Conservation (phyloP, 1,284 basidiomycete genomes). For the Thecaphora frezii region DNA sequence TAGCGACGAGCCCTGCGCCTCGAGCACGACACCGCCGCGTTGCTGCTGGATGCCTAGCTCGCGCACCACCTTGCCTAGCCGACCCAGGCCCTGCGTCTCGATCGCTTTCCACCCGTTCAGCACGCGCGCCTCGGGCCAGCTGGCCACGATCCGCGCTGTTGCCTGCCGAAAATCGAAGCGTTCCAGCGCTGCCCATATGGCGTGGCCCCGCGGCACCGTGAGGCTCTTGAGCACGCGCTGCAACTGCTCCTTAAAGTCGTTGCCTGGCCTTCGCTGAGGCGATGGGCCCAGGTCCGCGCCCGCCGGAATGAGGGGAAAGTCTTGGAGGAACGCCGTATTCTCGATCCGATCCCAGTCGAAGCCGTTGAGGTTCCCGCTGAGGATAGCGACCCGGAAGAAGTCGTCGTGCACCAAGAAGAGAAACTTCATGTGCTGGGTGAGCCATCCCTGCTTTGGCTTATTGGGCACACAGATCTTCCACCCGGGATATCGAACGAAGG, state of each 20-base stretch:
- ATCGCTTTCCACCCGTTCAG: constrained; percentile 44
- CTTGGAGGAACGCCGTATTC: constrained; percentile 51
- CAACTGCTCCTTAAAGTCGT: constrained; percentile 34
- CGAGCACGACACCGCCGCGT: constrained; percentile 11
- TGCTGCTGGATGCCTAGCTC: constrained; percentile 13
- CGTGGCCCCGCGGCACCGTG: constrained; percentile 35
- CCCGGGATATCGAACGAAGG: constrained; percentile 14
- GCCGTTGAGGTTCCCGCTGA: constrained; percentile 48
- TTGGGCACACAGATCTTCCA: constrained; percentile 41
- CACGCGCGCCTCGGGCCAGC: constrained; percentile 30
- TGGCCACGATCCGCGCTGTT: constrained; percentile 40
- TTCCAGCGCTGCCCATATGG: constrained; percentile 13
- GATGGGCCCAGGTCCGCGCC: neutral
- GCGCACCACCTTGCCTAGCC: constrained; percentile 39
- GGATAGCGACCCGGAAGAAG: constrained; percentile 40
- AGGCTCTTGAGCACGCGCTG: constrained; percentile 33
- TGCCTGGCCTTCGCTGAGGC: neutral
- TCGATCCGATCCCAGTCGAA: constrained; percentile 55
- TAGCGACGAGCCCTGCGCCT: constrained; percentile 53
- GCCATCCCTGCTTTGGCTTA: constrained; percentile 31
- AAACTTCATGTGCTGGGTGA: constrained; percentile 53
- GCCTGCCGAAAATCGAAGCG: constrained; percentile 23
- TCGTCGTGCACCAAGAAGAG: constrained; percentile 40
- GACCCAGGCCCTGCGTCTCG: constrained; percentile 41
- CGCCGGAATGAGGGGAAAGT: constrained; percentile 32